Evolutionary conservation across 345 rosid genomes (phyloP), one percentile per base, ranked within the genome.

Genomic region (Citrus hindsii): DNA sequence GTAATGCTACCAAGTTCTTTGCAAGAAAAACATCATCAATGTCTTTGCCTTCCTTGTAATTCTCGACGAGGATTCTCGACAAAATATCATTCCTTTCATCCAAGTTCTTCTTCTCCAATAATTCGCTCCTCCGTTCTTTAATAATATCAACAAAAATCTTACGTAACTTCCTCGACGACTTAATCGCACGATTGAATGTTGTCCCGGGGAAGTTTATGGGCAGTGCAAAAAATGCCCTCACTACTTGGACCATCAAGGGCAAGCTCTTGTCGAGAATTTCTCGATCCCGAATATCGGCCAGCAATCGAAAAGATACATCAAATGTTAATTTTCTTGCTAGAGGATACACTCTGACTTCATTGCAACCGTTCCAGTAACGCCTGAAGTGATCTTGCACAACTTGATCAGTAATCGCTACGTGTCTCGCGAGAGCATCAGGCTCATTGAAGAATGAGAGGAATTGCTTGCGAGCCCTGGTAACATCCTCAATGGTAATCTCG

Each of bases 11-110:
- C 25, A 27, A 24, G 12, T 48, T 70, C 6, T 30, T 70, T 4
- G 73, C 59, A 27, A 48, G 19, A 7, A 7, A 58, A 3, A 53
- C 33, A 3, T 70, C 73, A 3, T 14, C 10, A 25, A 42, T 14
- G 12, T 28, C 60, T 27, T 3, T n/a, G 7, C n/a, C 73, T 16
- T 70, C 58, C 75, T 69, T 82, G 33, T 42, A 56, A 76, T 60
- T 19, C 8, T 58, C 77, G 69, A 71, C 18, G 3, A 79, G 68
- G 67, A 79, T 73, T 25, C 25, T 59, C 4, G 78, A 66, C 55
- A 76, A 62, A 7, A 38, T 28, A 56, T 77, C 87, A 22, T 69
- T 10, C 16, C 37, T 2, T 1, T 46, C 16, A 13, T 25, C 46
- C 1, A 46, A 10, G 22, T 28, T 30, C 25, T 35, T 32, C 33